These are phyloP conservation scores for Pseudozyma pruni DNA, from an alignment of 1,284 basidiomycete species.

Conservation along the genomic window DNA sequence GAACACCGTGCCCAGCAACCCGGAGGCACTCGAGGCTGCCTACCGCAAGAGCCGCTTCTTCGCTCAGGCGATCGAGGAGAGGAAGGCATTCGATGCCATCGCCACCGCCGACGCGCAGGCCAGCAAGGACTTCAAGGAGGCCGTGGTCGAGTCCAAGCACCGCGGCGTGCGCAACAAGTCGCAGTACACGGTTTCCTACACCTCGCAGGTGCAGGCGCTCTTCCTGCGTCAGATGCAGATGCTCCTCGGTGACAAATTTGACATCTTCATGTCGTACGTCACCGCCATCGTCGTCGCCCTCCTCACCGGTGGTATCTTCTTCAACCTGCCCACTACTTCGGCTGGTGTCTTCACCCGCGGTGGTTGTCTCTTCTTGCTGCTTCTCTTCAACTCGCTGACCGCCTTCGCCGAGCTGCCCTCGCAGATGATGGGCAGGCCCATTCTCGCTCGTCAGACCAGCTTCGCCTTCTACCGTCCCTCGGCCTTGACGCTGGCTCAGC, in stretches of 20 bases:
- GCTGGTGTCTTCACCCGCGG: conserved; percentile 81
- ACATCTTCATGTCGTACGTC: conserved; percentile 72
- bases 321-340: conserved; percentile 70
- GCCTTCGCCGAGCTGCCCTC: conserved; percentile 68
- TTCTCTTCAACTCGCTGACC: conserved; percentile 68
- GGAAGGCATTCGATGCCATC: conserved; percentile 74
- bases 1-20: conserved; percentile 77
- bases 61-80: conserved; percentile 71
- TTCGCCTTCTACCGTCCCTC: conserved; percentile 66
- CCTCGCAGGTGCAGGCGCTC: conserved; percentile 71
- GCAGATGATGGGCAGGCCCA: conserved; percentile 56
- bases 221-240: conserved; percentile 80
- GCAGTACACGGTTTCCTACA: conserved; percentile 82
- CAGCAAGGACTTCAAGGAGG: conserved; percentile 77
- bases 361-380: conserved; percentile 78
- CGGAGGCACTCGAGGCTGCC: conserved; percentile 78
- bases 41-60: conserved; percentile 75
- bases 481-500: conserved; percentile 55
- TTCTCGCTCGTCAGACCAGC: conserved; percentile 49
- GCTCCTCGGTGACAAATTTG: conserved; percentile 83
- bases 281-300: conserved; percentile 74
- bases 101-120: conserved; percentile 75
- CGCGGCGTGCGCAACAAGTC: conserved; percentile 83
- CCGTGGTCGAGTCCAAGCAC: conserved; percentile 83
- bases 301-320: conserved; percentile 84